Percentiles rank a stretch among this genome's conserved stretches.
These are phyloP conservation scores for Xylariaceae sp. DNA, from an alignment of 2,329 filamentous ascomycete genomes.

Conservation along the genomic window DNA sequence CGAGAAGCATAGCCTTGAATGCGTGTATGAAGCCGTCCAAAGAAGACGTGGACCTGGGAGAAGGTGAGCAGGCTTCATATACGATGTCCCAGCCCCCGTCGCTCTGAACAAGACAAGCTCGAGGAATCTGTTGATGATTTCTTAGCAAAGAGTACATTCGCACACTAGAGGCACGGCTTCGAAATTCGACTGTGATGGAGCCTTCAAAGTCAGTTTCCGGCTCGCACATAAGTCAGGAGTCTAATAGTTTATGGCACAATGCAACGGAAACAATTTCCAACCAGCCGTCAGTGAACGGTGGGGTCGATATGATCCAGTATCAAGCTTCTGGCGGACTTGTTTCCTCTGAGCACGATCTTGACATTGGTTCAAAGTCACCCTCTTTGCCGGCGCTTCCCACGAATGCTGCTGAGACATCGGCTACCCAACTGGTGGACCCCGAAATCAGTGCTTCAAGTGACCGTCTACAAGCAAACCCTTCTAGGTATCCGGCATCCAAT, in stretches of 20 bases:
- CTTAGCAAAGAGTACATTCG: constrained; percentile 7
- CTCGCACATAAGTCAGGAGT: no score
- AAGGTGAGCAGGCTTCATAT: neutral
- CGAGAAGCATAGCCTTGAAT: constrained; percentile 1
- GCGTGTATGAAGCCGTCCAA: constrained; percentile 4
- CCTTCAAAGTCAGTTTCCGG: neutral
- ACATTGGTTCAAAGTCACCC: no score
- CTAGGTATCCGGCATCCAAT: neutral
- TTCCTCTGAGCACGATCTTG: no score
- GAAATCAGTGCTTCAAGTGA: neutral
- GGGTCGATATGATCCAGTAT: no score
- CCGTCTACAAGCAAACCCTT: no score
- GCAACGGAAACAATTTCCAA: neutral
- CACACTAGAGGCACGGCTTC: constrained; percentile 7
- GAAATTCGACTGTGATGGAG: neutral
- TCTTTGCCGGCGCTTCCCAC: no score
- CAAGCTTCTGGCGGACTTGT: no score
- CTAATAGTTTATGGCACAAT: neutral
- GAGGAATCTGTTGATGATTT: constrained; percentile 1
- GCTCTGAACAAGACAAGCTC: neutral
- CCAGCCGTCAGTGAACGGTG: no score
- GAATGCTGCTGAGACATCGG: no score
- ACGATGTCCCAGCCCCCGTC: neutral
- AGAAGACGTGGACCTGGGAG: constrained; percentile 7
- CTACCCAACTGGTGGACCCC: neutral